phyloP scores from a whole-genome alignment of 176 grass and related monocot genomes.

The Bothriochloa decipiens region DNA sequence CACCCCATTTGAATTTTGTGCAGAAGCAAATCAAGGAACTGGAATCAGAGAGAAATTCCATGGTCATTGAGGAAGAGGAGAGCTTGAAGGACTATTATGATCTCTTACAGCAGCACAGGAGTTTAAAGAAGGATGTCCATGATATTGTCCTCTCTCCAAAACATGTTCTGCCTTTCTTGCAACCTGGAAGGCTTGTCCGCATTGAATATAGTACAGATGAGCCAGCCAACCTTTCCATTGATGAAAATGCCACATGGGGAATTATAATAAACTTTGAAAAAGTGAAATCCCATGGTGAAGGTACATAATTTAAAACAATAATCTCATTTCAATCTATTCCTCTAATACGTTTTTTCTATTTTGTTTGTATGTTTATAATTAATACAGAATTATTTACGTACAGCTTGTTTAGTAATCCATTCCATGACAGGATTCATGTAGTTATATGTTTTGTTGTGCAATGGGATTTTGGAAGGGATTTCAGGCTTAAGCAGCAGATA shows the following conservation, averaged over 20 bases:
- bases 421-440: neutral
- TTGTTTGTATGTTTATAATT: constrained; percentile 9
- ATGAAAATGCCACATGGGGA: constrained; percentile 71
- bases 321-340: neutral
- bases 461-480: neutral
- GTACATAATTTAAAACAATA: constrained; percentile 40
- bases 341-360: neutral
- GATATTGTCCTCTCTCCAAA: constrained; percentile 81
- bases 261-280: constrained; percentile 87
- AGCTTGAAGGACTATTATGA: constrained; percentile 87
- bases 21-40: constrained; percentile 91
- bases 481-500: constrained; percentile 14
- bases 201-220: constrained; percentile 59
- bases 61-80: constrained; percentile 96
- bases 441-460: constrained; percentile 1
- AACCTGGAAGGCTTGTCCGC: constrained; percentile 81
- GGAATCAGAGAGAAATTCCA: constrained; percentile 83
- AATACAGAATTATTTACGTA: neutral
- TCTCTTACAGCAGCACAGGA: constrained; percentile 82
- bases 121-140: constrained; percentile 75
- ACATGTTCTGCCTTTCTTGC: constrained; percentile 88
- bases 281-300: constrained; percentile 74
- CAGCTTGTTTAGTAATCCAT: constrained; percentile 29
- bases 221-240: constrained; percentile 46
- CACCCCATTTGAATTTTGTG: constrained; percentile 44